A percentile compares a stretch with the other conserved stretches of the same genome.
Evolutionary conservation across 768 basidiomycete genomes (phyloP).

Genomic region (Paxillus involutus): DNA sequence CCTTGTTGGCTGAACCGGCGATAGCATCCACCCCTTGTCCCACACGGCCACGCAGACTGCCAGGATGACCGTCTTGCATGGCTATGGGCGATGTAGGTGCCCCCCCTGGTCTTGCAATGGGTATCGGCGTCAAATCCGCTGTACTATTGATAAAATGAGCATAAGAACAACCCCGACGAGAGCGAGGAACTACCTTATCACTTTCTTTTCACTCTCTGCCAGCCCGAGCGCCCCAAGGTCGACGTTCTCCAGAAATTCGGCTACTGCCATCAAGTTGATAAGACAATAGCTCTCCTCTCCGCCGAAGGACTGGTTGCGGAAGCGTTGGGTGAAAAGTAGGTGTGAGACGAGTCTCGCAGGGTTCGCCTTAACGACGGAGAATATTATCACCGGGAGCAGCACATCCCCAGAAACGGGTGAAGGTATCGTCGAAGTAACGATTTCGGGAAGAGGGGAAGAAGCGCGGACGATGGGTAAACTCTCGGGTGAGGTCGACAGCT

Average conservation of each 20-base stretch:
- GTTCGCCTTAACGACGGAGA: constrained; percentile 90
- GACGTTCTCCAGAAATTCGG: constrained; percentile 94
- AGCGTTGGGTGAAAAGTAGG: constrained; percentile 38
- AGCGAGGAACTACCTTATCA: constrained; percentile 48
- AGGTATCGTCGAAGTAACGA: constrained; percentile 13
- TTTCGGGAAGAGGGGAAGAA: constrained; percentile 9
- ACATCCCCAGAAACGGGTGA: constrained; percentile 82
- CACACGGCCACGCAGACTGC: too few relatives aligned
- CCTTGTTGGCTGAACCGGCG: too few relatives aligned
- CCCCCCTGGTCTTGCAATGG: constrained; percentile 53
- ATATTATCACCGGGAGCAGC: constrained; percentile 91
- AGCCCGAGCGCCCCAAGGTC: constrained; percentile 75
- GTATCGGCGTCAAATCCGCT: constrained; percentile 80
- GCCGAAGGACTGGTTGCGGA: constrained; percentile 29
- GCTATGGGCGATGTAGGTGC: constrained; percentile 45
- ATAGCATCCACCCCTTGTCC: too few relatives aligned
- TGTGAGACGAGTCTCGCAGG: constrained; percentile 72
- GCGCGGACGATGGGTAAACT: not conserved
- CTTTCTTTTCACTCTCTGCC: constrained; percentile 54
- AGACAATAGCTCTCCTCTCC: constrained; percentile 90
- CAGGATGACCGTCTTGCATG: constrained; percentile 34
- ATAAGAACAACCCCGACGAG: not conserved
- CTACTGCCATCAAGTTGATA: constrained; percentile 93
- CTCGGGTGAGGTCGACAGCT: constrained; percentile 3
- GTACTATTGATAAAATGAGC: constrained; percentile 46